Conservation (phyloP, 2,329 filamentous ascomycete genomes). For the Calonectria pseudoturangicola region DNA sequence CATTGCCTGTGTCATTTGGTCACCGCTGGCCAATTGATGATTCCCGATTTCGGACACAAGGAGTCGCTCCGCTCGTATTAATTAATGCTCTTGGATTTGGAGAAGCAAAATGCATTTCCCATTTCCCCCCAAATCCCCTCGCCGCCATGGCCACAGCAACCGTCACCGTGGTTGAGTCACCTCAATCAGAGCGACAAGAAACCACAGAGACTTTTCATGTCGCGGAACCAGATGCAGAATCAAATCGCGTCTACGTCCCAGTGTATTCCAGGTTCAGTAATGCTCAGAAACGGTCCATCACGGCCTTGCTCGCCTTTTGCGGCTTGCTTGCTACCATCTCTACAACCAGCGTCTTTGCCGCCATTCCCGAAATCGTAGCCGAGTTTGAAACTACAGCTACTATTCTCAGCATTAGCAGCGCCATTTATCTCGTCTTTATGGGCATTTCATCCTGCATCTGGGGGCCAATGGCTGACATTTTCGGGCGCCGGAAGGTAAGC, state of each 20-base stretch:
- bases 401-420: slow-evolving; percentile 80
- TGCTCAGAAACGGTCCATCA: slow-evolving; percentile 15
- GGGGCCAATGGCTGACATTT: slow-evolving; percentile 77
- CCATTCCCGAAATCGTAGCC: slow-evolving; percentile 75
- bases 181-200: background rate
- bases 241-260: background rate
- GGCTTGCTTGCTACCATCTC: slow-evolving; percentile 16
- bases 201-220: background rate
- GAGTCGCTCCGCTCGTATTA: background rate
- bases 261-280: slow-evolving; percentile 8
- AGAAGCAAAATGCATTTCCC: background rate
- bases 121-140: background rate
- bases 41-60: background rate
- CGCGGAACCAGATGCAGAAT: background rate
- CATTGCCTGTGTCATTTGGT: background rate
- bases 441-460: slow-evolving; percentile 78
- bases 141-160: background rate
- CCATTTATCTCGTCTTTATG: slow-evolving; percentile 82
- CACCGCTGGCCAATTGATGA: background rate
- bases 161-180: background rate
- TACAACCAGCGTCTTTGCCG: slow-evolving; percentile 19
- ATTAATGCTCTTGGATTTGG: background rate
- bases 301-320: slow-evolving; percentile 7
- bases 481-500: slow-evolving; percentile 69
- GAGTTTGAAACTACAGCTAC: slow-evolving; percentile 74